Evolutionary conservation across 331 rosid species (phyloP), one percentile per base, ranked within the genome.

Genomic region (Telfairia occidentalis): DNA sequence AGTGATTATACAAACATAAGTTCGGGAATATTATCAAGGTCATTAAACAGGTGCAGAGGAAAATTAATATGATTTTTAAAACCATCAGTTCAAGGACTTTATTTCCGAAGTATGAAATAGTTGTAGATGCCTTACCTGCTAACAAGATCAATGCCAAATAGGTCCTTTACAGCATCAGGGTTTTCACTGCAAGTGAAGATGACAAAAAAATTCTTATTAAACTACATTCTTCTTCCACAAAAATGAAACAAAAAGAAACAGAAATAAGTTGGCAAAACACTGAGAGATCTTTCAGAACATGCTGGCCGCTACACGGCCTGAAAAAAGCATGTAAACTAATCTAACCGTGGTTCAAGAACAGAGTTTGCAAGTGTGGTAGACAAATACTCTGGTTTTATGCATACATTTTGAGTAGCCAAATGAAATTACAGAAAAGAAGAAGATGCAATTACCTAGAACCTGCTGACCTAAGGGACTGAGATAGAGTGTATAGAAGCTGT

Each of bases 401-500:
- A 58, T 35, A 74, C 30, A 55, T 37, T 34, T 34, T 11, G 45
- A 15, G 70, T 18, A 78, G 61, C 75, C 75, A 45, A 72, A 78
- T 13, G 43, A 72, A 28, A 75, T 49, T 71, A 16, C 58, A 70
- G 75, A 49, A 71, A 70, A 38, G 16, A 29, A 28, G 12, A 42
- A 45, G 40, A 26, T 69, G 71, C 63, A 69, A 50, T 78, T 88
- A 95, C 99, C 97, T 89, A 74, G 97, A 83, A 64, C 94, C 88
- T 15, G 84, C 42, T 18, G 86, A 82, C 77, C 86, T 87, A 59
- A 95, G 91, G 73, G 99, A 90, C 83, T 90, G 99, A 76, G 99
- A 92, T 79, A 95, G 96, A 3, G 97, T 90, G 87, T 90, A 92
- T 28, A 95, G 77, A 86, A 95, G 88, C 80, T 95, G 99, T 19